phyloP scores from a whole-genome alignment of 1,284 basidiomycete genomes.

The Papiliotrema laurentii region DNA sequence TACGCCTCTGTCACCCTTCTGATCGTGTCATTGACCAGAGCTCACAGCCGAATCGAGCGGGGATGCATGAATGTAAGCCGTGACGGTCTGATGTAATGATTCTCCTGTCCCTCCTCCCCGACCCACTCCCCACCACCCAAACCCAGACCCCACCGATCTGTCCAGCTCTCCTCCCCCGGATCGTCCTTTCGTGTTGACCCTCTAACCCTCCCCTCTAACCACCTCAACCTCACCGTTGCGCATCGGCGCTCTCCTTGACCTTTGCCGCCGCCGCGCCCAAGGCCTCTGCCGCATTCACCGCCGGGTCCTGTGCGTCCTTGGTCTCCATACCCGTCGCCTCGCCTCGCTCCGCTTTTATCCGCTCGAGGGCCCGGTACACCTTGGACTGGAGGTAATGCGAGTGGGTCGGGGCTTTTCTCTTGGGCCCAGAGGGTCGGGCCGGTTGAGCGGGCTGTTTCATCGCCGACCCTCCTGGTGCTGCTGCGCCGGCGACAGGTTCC shows the following conservation, averaged over 20 bases:
- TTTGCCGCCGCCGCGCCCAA: neutral
- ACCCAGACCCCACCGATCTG: no score
- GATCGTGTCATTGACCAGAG: no score
- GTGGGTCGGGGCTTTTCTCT: conserved; percentile 46
- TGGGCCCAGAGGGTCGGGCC: conserved; percentile 12
- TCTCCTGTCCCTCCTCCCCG: no score
- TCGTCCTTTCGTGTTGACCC: no score
- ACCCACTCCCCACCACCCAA: no score
- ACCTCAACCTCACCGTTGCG: neutral
- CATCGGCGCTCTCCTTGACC: neutral
- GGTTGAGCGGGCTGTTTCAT: conserved; percentile 33
- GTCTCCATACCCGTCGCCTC: conserved; percentile 12
- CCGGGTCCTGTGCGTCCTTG: neutral
- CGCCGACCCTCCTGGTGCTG: conserved; percentile 42
- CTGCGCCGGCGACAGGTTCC: conserved; percentile 48
- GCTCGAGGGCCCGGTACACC: conserved; percentile 86
- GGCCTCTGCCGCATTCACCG: neutral
- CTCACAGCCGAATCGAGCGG: no score
- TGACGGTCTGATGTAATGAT: no score
- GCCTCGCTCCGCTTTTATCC: conserved; percentile 57
- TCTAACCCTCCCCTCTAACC: neutral
- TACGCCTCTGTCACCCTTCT: no score
- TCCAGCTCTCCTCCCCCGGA: no score
- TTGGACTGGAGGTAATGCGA: conserved; percentile 96
- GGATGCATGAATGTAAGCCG: no score